Conservation (phyloP, 1,284 basidiomycete species). For the Sphaerobolus stellatus region DNA sequence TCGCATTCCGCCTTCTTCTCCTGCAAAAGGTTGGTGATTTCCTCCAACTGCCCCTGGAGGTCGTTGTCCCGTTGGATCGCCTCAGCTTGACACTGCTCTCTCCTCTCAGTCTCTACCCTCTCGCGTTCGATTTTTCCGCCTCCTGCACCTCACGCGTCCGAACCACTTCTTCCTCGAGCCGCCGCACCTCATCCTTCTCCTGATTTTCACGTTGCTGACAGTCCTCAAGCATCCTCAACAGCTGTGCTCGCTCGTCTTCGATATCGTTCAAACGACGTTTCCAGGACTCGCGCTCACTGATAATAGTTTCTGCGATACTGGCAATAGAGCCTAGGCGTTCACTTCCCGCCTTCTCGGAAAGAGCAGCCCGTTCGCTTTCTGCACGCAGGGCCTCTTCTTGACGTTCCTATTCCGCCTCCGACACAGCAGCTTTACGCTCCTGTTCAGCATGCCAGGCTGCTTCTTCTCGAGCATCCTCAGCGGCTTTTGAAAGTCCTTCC, state of each 20-base stretch:
- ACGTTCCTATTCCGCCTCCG: constrained; percentile 1
- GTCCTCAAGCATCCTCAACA: no score
- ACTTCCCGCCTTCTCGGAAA: constrained; percentile 30
- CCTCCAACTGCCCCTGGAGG: constrained; percentile 56
- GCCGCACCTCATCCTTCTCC: no score
- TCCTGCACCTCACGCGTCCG: constrained; percentile 53
- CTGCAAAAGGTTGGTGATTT: constrained; percentile 67
- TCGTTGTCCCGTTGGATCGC: constrained; percentile 56
- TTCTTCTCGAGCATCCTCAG: constrained; percentile 22
- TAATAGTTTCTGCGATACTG: no score
- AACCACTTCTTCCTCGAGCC: constrained; percentile 55
- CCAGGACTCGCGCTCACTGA: no score
- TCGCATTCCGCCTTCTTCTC: constrained; percentile 57
- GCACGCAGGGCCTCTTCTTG: not conserved
- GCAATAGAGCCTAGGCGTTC: constrained; percentile 23
- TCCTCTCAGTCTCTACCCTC: constrained; percentile 58
- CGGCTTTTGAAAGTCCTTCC: not conserved
- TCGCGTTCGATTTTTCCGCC: constrained; percentile 52
- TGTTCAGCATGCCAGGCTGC: constrained; percentile 52
- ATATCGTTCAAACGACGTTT: no score
- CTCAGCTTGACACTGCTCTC: constrained; percentile 57
- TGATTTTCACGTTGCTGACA: no score
- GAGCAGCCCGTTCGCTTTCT: constrained; percentile 59
- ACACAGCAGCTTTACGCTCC: constrained; percentile 42
- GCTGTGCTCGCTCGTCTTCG: no score